These are phyloP conservation scores for Talaromyces ruber DNA, from an alignment of 495 filamentous ascomycete species.

Conservation along the genomic window DNA sequence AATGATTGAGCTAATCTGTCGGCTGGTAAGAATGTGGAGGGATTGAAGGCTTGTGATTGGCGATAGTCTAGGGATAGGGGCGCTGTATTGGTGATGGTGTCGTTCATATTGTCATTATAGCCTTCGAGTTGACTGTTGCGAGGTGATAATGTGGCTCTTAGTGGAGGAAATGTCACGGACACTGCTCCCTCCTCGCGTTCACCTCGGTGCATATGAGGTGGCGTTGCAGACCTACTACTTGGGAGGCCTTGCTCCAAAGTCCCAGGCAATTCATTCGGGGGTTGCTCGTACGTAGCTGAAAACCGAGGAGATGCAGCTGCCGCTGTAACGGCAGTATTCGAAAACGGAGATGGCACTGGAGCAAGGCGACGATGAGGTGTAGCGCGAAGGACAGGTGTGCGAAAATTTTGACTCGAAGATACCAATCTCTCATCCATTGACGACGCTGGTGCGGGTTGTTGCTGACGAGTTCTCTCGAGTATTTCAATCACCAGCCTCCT, in stretches of 20 bases:
- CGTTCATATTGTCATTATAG: background rate
- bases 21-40: background rate
- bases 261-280: slow-evolving; percentile 14
- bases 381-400: background rate
- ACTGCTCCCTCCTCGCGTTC: background rate
- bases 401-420: background rate
- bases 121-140: background rate
- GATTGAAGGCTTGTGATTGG: background rate
- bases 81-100: background rate
- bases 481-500: slow-evolving; percentile 12
- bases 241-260: slow-evolving; percentile 20
- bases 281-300: background rate
- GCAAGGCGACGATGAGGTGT: background rate
- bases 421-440: background rate
- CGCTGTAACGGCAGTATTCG: background rate
- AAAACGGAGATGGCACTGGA: background rate
- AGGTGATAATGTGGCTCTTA: background rate
- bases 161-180: background rate
- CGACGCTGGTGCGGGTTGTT: background rate
- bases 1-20: background rate
- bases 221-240: slow-evolving; percentile 17
- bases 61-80: background rate
- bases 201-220: slow-evolving; percentile 15
- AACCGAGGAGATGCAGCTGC: background rate
- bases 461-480: background rate